Evolutionary conservation across 441 rosid species (phyloP).

Genomic region (Erodium trifolium): DNA sequence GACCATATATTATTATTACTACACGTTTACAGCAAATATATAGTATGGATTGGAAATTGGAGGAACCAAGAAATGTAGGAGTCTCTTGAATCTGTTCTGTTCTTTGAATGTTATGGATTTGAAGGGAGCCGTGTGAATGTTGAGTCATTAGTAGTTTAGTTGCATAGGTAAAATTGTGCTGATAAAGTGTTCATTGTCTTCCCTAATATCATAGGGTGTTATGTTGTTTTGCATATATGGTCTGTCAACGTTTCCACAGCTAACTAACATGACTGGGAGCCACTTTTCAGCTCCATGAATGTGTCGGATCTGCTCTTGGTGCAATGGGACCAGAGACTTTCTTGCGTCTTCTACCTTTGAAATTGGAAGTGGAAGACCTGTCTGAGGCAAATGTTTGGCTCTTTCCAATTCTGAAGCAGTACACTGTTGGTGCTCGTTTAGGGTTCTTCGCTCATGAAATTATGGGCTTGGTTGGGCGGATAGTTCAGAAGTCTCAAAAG

Average conservation of each 20-base stretch:
- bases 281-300: conserved; percentile 65
- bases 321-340: conserved; percentile 93
- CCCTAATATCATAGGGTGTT: not conserved
- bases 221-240: not conserved
- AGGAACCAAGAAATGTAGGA: not conserved
- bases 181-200: no score
- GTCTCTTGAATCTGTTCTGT: conserved; percentile 2
- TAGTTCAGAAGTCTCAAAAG: conserved; percentile 57
- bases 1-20: not conserved
- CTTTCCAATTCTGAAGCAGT: conserved; percentile 87
- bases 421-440: conserved; percentile 71
- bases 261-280: not conserved
- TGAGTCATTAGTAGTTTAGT: conserved; percentile 3
- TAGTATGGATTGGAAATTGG: not conserved
- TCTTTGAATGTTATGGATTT: not conserved
- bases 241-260: not conserved
- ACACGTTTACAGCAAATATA: not conserved
- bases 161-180: not conserved
- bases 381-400: conserved; percentile 88
- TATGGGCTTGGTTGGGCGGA: conserved; percentile 40
- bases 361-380: conserved; percentile 63
- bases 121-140: not conserved
- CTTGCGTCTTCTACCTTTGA: conserved; percentile 57
- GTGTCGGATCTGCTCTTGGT: conserved; percentile 88
- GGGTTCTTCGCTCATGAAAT: conserved; percentile 61